Percentiles rank a stretch among this genome's conserved stretches.
These are phyloP conservation scores for Dryadomyces quercivorus DNA, from an alignment of 2,329 filamentous ascomycete species.

Conservation along the genomic window DNA sequence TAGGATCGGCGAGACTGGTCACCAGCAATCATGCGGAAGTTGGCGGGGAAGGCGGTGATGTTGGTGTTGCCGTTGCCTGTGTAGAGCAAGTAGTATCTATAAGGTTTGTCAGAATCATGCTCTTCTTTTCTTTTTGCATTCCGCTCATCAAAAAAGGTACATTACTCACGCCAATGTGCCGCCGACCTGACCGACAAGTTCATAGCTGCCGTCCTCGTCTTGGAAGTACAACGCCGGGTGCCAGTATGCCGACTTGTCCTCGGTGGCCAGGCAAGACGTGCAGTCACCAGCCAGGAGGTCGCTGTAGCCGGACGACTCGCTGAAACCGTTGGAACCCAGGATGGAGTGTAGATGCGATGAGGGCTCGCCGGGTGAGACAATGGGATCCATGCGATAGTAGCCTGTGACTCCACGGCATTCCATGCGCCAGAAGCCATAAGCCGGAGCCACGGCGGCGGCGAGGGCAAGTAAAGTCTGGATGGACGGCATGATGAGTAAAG, in stretches of 20 bases:
- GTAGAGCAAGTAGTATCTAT: slow-evolving; percentile 74
- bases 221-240: slow-evolving; percentile 68
- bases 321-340: slow-evolving; percentile 64
- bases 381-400: slow-evolving; percentile 63
- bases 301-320: slow-evolving; percentile 39
- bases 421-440: slow-evolving; percentile 74
- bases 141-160: no score
- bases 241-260: slow-evolving; percentile 89
- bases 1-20: slow-evolving; percentile 57
- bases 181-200: slow-evolving; percentile 61
- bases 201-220: slow-evolving; percentile 46
- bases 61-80: slow-evolving; percentile 33
- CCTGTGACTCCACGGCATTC: slow-evolving; percentile 63
- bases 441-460: slow-evolving; percentile 7
- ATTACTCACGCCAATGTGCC: slow-evolving; percentile 71
- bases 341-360: slow-evolving; percentile 62
- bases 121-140: no score
- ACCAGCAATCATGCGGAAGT: slow-evolving; percentile 76
- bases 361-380: slow-evolving; percentile 49
- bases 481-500: neutral
- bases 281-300: slow-evolving; percentile 52
- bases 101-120: neutral
- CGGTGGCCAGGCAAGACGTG: slow-evolving; percentile 66
- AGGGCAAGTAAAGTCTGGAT: slow-evolving; percentile 2
- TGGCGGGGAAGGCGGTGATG: slow-evolving; percentile 61